These are phyloP conservation scores for Acmispon strigosus DNA, from an alignment of 306 rosid genomes.

Conservation along the genomic window DNA sequence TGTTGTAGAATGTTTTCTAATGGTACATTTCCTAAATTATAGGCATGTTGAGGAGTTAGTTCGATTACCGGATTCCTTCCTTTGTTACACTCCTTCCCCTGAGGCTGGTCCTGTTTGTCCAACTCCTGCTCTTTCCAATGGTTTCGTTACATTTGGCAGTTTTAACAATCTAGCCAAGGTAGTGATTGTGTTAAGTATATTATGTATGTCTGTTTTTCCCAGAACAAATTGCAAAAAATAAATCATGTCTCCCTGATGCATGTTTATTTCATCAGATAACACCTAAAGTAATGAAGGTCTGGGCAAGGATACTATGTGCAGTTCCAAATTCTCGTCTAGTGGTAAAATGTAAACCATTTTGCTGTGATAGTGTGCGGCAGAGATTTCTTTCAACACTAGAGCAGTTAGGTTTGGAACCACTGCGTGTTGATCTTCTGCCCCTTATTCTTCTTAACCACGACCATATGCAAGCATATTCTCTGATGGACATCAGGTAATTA, in stretches of 20 bases:
- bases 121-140: constrained; percentile 94
- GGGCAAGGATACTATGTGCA: constrained; percentile 92
- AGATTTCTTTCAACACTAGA: constrained; percentile 81
- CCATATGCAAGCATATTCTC: constrained; percentile 98
- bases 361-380: constrained; percentile 93
- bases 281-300: constrained; percentile 87
- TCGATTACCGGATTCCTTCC: constrained; percentile 81
- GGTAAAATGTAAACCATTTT: constrained; percentile 96
- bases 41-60: constrained; percentile 95
- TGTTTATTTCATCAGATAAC: constrained; percentile 58
- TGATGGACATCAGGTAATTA: constrained; percentile 95
- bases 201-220: background rate
- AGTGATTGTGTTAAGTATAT: constrained; percentile 15
- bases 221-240: background rate
- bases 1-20: background rate
- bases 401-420: constrained; percentile 87
- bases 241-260: background rate
- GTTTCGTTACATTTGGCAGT: constrained; percentile 93
- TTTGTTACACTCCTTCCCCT: constrained; percentile 92
- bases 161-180: constrained; percentile 99
- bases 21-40: constrained; percentile 15
- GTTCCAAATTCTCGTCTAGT: constrained; percentile 96
- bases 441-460: constrained; percentile 91
- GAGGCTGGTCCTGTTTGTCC: constrained; percentile 90
- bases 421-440: constrained; percentile 96